Evolutionary conservation across 768 basidiomycete genomes (phyloP), one percentile per base, ranked within the genome.

Genomic region (Leccinum broughii): DNA sequence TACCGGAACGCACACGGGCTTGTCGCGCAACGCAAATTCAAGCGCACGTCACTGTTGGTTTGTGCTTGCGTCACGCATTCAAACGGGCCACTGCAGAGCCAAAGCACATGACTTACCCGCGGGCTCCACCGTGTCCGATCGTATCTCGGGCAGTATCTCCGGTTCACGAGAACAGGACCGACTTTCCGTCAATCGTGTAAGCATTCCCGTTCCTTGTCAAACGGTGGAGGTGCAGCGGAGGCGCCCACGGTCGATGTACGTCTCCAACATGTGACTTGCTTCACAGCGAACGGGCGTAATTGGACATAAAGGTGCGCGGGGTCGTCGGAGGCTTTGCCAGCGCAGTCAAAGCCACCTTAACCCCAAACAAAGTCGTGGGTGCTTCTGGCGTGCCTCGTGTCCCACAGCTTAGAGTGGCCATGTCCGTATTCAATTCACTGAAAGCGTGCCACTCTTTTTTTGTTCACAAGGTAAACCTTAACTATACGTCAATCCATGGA

Each of bases 381-480:
- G 68, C 68, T 70, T 72, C 72, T 71, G 62, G 68, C 66, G 58
- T 56, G 55, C 72, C 71, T 74, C 71, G 63, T 72, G 71, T 69
- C 58, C 41, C 14, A 35, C 35, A 24, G 44, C 44, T 46, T 46
- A 46, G 28, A 32, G 30, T 41, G 53, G 34, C 34, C 41, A 56
- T 56, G 54, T 62, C 49, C 46, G 49, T 41, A 54, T 34, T 51
- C 46, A 8, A 50, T 44, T 61, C 52, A 50, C 51, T 41, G 64
- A 60, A 58, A 48, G 52, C 17, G 50, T 44, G 28, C 41, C 48
- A 24, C 44, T 55, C 54, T 46, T 46, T 46, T 46, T 46, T 46
- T 46, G 20, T 63, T 60, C 64, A 57, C 64, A 48, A 44, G 54
- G 37, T 56, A 60, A 71, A 71, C 68, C 59, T 70, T 70, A 58